Evolutionary conservation across 805 yeast genomes (phyloP), one percentile per base, ranked within the genome.

Genomic region (Wickerhamomyces ciferrii): DNA sequence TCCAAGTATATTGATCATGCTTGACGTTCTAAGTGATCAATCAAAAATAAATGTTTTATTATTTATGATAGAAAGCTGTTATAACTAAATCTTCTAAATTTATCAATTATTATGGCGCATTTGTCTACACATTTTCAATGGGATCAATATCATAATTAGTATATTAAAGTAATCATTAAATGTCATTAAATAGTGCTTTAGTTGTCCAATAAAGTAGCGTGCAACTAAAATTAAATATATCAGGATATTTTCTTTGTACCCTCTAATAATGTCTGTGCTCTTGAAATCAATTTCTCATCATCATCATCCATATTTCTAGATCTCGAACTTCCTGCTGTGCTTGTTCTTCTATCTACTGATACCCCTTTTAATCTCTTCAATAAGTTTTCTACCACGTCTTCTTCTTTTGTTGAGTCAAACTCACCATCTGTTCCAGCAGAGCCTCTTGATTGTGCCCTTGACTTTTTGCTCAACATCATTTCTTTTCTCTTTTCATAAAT

Each of bases 361-460:
- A 89, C 84, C 18, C 88, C 90, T 59, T 90, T 84, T 55, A 94
- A 75, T 59, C 84, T 88, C 60, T 90, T 95, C 45, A 94, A 71
- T 42, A 94, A 72, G 31, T 83, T 79, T 61, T 94, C 98, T 84
- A 94, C 87, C 39, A 88, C 81, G 8, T 71, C 58, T 2, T 53
- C 50, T 31, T 52, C 59, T 32, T 42, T 39, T 6, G 45, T 14
- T 19, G 38, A 19, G 7, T 14, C 42, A 5, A 44, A 48, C 17
- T 34, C 23, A 3, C 6, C 17, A 1, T 39, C 43, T 6, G 32
- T 48, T n/a, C 41, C 75, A n/a, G 32, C 9, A 14, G 46, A 41
- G 17, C 52, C 43, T 14, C 47, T 42, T 23, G 53, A 34, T 41
- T 42, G 20, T 42, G 47, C 46, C 43, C 50, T 45, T 18, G 58